These are phyloP conservation scores for Mycena leptocephala DNA, from an alignment of 768 basidiomycete genomes.

Conservation along the genomic window DNA sequence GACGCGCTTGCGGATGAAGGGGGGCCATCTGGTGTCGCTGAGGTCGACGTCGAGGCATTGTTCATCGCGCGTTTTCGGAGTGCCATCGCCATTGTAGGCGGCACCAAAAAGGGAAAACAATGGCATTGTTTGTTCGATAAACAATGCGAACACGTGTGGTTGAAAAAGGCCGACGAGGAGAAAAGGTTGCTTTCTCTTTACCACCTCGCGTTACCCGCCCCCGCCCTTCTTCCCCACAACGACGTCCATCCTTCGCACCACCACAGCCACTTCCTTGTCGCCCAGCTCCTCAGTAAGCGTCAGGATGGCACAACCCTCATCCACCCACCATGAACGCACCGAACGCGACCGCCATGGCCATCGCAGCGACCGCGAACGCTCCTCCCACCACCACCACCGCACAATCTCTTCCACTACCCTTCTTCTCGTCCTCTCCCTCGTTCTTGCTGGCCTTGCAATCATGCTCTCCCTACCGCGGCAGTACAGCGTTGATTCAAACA, in stretches of 20 bases:
- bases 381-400: conserved; percentile 84
- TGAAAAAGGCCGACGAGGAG: not conserved
- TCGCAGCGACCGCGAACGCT: conserved; percentile 69
- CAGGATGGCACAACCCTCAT: conserved; percentile 92
- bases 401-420: conserved; percentile 94
- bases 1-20: conserved; percentile 2
- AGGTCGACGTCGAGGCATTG: conserved; percentile 17
- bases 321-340: conserved; percentile 81
- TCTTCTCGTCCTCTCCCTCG: conserved; percentile 87
- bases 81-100: too few species aligned
- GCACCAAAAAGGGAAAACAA: too few species aligned
- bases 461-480: conserved; percentile 89
- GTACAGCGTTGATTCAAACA: conserved; percentile 46
- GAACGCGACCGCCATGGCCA: conserved; percentile 60
- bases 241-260: conserved; percentile 78
- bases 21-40: conserved; percentile 26
- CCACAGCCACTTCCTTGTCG: conserved; percentile 83
- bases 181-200: conserved; percentile 7
- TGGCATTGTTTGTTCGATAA: too few species aligned
- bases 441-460: conserved; percentile 90
- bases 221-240: conserved; percentile 63
- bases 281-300: conserved; percentile 74
- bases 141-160: not conserved
- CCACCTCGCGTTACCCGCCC: conserved; percentile 38
- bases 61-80: conserved; percentile 30